phyloP scores from a whole-genome alignment of 305 asterid genomes.

The Plantago lanceolata region DNA sequence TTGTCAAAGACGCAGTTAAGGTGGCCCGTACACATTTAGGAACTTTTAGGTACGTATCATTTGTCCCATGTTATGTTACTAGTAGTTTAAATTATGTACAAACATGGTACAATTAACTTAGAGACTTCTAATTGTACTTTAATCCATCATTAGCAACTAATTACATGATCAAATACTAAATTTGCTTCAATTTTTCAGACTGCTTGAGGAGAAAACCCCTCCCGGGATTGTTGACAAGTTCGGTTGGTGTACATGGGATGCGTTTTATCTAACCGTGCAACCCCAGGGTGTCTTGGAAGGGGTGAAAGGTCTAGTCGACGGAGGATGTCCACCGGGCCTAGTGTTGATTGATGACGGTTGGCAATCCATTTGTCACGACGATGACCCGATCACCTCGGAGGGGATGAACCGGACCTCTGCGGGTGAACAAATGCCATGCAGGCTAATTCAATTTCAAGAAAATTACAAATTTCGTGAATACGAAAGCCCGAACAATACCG shows the following conservation, averaged over 20 bases:
- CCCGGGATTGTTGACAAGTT: conserved; percentile 89
- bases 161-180: too few relatives aligned
- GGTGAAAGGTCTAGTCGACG: conserved; percentile 71
- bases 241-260: conserved; percentile 99
- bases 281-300: conserved; percentile 84
- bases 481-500: conserved; percentile 40
- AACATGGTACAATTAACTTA: too few relatives aligned
- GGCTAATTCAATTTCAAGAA: conserved; percentile 69
- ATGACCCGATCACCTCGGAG: conserved; percentile 61
- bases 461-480: conserved; percentile 78
- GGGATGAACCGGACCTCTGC: conserved; percentile 84
- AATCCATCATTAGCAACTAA: too few relatives aligned
- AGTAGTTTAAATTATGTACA: too few relatives aligned
- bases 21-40: conserved; percentile 77
- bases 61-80: too few relatives aligned
- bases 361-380: conserved; percentile 92
- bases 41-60: conserved; percentile 36
- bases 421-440: conserved; percentile 94
- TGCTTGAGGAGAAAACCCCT: conserved; percentile 78
- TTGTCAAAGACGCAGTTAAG: conserved; percentile 71
- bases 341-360: conserved; percentile 90
- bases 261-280: conserved; percentile 79
- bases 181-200: conserved; percentile 22
- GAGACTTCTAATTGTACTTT: too few relatives aligned
- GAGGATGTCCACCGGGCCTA: conserved; percentile 93